Evolutionary conservation across 768 basidiomycete species (phyloP).

Genomic region (Amanita jacksonii): DNA sequence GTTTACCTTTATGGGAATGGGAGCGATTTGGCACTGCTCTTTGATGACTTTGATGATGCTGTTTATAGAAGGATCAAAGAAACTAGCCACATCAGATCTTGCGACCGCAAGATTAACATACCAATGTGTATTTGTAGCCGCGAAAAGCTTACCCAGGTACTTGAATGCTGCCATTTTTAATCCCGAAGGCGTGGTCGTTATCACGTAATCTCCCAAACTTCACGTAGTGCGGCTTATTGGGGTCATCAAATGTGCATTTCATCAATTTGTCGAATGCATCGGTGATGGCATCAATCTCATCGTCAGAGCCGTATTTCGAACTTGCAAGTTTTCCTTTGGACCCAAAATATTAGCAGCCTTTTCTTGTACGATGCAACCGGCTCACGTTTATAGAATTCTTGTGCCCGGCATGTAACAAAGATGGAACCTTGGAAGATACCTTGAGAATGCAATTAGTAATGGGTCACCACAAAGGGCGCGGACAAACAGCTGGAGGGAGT

Average conservation of each 20-base stretch:
- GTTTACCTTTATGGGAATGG: constrained; percentile 1
- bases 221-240: not conserved
- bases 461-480: not conserved
- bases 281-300: constrained; percentile 1
- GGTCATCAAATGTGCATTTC: not conserved
- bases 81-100: not conserved
- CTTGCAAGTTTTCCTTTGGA: not conserved
- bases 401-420: constrained; percentile 5
- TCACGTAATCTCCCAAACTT: not conserved
- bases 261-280: constrained; percentile 4
- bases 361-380: not conserved
- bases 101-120: not conserved
- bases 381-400: not conserved
- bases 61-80: constrained; percentile 7
- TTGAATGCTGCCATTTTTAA: not conserved
- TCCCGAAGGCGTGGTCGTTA: not conserved
- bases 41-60: constrained; percentile 3
- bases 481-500: constrained; percentile 1
- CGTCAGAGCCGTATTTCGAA: not conserved
- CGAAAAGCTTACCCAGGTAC: not conserved
- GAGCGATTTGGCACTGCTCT: not conserved
- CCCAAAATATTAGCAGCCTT: not conserved
- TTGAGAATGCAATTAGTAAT: not conserved
- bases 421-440: constrained; percentile 5
- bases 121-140: too few relatives aligned